Evolutionary conservation across 2,329 filamentous ascomycete genomes (phyloP).

Genomic region (Xylariaceae sp.): DNA sequence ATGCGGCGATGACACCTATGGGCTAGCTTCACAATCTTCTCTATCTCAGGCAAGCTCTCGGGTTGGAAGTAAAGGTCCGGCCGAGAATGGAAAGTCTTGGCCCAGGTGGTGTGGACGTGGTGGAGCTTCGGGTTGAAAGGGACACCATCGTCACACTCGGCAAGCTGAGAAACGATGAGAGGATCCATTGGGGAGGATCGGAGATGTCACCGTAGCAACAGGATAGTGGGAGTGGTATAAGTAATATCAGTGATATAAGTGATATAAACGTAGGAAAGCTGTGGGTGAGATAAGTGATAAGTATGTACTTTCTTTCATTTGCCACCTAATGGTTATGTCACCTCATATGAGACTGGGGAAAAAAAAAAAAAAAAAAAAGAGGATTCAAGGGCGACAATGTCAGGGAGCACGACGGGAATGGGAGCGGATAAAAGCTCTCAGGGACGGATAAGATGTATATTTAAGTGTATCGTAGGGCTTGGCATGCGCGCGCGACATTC

Average conservation of each 20-base stretch:
- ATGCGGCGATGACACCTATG: conserved; percentile 74
- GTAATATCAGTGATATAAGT: too few relatives aligned
- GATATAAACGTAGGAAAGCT: too few relatives aligned
- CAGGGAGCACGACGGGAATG: not conserved
- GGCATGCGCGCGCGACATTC: conserved; percentile 16
- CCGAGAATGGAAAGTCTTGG: conserved; percentile 79
- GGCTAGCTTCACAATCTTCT: conserved; percentile 76
- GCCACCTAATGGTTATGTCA: too few relatives aligned
- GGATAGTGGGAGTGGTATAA: not conserved
- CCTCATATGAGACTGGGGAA: too few relatives aligned
- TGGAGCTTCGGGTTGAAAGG: conserved; percentile 70
- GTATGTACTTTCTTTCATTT: too few relatives aligned
- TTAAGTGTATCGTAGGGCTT: conserved; percentile 3
- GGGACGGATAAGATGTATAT: not conserved
- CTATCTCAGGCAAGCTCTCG: conserved; percentile 70
- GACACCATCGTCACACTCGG: conserved; percentile 36
- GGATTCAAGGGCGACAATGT: not conserved
- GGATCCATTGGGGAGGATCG: conserved; percentile 23
- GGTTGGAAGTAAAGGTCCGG: conserved; percentile 92
- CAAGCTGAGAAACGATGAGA: conserved; percentile 24
- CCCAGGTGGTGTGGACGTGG: conserved; percentile 89
- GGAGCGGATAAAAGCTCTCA: not conserved
- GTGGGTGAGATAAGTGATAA: too few relatives aligned
- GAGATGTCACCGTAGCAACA: not conserved
- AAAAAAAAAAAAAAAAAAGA: not conserved